A percentile compares a stretch with the other conserved stretches of the same genome.
phyloP scores from a whole-genome alignment of 2,329 filamentous ascomycete species.

The Hawksworthiomyces lignivorus region DNA sequence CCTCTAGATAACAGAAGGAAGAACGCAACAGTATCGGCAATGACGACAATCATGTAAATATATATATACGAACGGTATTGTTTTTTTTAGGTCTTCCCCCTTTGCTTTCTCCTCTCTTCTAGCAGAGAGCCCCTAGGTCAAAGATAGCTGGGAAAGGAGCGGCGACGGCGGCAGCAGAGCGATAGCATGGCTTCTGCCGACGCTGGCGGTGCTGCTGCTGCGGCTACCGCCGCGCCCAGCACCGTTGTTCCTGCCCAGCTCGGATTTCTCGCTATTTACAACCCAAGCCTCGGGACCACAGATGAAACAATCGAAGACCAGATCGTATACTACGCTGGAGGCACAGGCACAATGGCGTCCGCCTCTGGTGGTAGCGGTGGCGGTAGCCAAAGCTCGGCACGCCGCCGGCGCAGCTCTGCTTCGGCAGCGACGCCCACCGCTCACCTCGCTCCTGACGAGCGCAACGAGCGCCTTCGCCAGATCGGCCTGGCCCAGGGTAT shows the following conservation, averaged over 20 bases:
- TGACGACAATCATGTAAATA: too few species aligned
- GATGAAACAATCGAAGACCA: slow-evolving; percentile 72
- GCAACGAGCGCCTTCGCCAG: slow-evolving; percentile 82
- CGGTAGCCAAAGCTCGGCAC: slow-evolving; percentile 15
- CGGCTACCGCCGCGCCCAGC: not conserved
- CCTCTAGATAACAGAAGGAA: too few species aligned
- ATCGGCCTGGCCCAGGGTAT: slow-evolving; percentile 96
- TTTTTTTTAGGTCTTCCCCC: not conserved
- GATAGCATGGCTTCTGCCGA: slow-evolving; percentile 1
- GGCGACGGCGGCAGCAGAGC: not conserved
- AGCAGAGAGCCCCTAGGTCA: too few species aligned
- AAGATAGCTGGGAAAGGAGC: too few species aligned
- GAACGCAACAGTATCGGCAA: too few species aligned
- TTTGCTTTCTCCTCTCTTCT: slow-evolving; percentile 1
- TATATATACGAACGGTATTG: too few species aligned
- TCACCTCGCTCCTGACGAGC: slow-evolving; percentile 51
- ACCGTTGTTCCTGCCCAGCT: slow-evolving; percentile 68
- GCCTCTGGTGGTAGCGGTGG: not conserved
- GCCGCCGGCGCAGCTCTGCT: slow-evolving; percentile 32
- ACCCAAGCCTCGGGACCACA: slow-evolving; percentile 51
- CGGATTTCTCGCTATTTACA: slow-evolving; percentile 91
- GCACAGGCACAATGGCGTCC: not conserved
- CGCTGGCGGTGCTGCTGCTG: not conserved
- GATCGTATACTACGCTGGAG: slow-evolving; percentile 65
- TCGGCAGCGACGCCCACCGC: slow-evolving; percentile 33